These are phyloP conservation scores for Pyropia yezoensis DNA, from an alignment of 23 red algal species.

Conservation along the genomic window DNA sequence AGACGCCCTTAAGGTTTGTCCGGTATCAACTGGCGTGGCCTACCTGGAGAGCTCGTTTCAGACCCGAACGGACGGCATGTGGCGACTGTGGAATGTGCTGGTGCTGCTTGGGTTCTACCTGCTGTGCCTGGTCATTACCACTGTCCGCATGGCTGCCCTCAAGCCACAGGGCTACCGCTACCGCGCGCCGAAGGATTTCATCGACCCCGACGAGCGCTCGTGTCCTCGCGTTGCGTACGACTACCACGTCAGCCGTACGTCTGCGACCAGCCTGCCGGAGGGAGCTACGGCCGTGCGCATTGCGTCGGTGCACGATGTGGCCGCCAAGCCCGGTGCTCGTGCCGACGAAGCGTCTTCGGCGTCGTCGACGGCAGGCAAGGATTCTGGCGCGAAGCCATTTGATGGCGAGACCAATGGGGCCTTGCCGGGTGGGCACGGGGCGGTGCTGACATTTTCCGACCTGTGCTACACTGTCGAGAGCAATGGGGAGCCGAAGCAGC, in stretches of 20 bases:
- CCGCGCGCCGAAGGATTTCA: background rate
- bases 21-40: slow-evolving; percentile 32
- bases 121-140: slow-evolving; percentile 19
- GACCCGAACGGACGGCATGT: slow-evolving; percentile 23
- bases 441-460: slow-evolving; percentile 28
- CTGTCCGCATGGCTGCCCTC: slow-evolving; percentile 9
- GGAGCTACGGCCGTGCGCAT: no score
- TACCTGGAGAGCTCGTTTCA: slow-evolving; percentile 38
- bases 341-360: no score
- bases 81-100: slow-evolving; percentile 50
- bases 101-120: slow-evolving; percentile 40
- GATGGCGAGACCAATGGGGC: no score
- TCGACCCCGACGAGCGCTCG: no score
- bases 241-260: no score
- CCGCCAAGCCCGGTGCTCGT: no score
- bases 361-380: no score
- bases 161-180: slow-evolving; percentile 23
- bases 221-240: no score
- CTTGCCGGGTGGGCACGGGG: no score
- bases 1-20: slow-evolving; percentile 23
- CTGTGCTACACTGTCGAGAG: slow-evolving; percentile 37
- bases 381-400: no score
- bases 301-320: no score
- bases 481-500: slow-evolving; percentile 24
- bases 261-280: no score